phyloP scores from a whole-genome alignment of 208 protist genomes.

The Acanthamoeba sp. region DNA sequence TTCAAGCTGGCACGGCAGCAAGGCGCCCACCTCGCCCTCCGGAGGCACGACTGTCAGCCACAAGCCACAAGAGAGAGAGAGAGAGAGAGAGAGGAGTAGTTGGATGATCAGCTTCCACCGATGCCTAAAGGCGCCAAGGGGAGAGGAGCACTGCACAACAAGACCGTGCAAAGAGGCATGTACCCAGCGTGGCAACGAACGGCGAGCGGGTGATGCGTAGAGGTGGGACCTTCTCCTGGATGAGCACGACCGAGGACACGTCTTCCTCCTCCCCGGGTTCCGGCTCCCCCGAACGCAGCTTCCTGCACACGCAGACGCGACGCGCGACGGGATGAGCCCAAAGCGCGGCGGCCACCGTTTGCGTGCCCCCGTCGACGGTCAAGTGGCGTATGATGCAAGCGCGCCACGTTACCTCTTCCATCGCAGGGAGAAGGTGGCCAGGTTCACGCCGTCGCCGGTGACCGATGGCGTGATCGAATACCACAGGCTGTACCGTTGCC shows the following conservation, averaged over 20 bases:
- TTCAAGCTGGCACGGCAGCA: conserved; percentile 4
- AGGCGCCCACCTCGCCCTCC: conserved; percentile 4
- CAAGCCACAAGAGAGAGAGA: too few relatives aligned
- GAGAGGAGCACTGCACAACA: too few relatives aligned
- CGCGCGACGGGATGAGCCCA: background rate
- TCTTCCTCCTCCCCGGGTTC: background rate
- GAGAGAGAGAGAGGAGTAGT: too few relatives aligned
- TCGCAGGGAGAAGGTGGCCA: conserved; percentile 14
- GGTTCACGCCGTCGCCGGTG: background rate
- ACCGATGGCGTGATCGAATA: background rate
- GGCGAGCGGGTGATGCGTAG: background rate
- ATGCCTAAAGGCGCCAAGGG: too few relatives aligned
- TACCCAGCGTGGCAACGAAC: background rate
- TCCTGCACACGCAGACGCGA: background rate
- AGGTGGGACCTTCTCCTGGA: background rate
- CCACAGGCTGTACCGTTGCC: conserved; percentile 32
- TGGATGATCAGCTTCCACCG: too few relatives aligned
- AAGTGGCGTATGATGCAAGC: background rate
- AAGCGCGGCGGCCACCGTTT: background rate
- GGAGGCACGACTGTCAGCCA: background rate
- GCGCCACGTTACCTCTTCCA: conserved; percentile 54
- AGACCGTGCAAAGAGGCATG: background rate
- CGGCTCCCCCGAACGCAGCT: background rate
- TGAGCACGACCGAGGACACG: background rate
- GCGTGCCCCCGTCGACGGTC: background rate